Conservation (phyloP, 495 filamentous ascomycete genomes). For the Podospora conica region DNA sequence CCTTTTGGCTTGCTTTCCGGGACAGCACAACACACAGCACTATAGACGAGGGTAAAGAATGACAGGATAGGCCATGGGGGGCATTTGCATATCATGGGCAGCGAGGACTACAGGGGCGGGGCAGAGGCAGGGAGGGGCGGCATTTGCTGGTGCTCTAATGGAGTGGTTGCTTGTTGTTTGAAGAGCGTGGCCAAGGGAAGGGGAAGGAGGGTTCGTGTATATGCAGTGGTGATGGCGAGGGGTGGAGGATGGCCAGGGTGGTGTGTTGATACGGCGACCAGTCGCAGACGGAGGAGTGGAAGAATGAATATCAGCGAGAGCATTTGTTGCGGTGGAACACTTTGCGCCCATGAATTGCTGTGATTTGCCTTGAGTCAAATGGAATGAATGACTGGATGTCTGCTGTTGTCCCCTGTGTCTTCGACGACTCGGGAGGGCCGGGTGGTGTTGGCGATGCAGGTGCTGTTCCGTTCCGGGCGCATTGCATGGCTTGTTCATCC, state of each 20-base stretch:
- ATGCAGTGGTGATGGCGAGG: not conserved
- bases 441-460: not conserved
- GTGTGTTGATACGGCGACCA: not conserved
- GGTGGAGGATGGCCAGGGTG: too few species aligned
- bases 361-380: not conserved
- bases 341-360: not conserved
- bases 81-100: not conserved
- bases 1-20: not conserved
- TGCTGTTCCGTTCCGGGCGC: not conserved
- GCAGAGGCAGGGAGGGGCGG: not conserved
- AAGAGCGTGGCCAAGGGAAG: not conserved
- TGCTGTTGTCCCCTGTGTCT: not conserved
- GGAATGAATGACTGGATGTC: not conserved
- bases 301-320: not conserved
- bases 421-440: not conserved
- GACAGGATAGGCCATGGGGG: not conserved
- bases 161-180: not conserved
- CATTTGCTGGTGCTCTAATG: not conserved
- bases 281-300: too few species aligned
- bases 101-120: not conserved
- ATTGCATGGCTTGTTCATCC: too few species aligned
- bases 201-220: not conserved
- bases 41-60: not conserved
- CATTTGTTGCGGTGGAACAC: not conserved
- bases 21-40: not conserved